Base-by-base conservation (phyloP, 2,329 filamentous ascomycete genomes). In the Colletotrichum lini region DNA sequence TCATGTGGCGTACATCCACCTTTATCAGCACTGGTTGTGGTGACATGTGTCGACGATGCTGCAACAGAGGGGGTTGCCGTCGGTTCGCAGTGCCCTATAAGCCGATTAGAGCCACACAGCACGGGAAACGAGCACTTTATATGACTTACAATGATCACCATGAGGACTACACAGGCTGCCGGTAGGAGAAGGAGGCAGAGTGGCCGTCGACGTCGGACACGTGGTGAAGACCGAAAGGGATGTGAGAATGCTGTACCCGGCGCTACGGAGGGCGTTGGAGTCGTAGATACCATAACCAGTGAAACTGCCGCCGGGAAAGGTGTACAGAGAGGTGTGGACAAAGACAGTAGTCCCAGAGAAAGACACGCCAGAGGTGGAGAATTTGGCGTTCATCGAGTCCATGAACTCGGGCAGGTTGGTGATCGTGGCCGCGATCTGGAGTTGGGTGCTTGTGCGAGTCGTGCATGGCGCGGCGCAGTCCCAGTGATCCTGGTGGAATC, bases 391-490 rank as follows among this genome's bases (percentile, higher is more conserved):
- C 72, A 77, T 73, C 38, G 75, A 76, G 42, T 52, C 56, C 35
- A 71, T 65, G 58, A 73, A 76, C 44, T 58, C 63, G 10, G 62
- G 57, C 49, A 70, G 72, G 67, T 76, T 70, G 23, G 70, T 70
- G 66, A 75, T 61, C 13, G 74, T 75, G 23, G 69, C 72, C 18
- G 74, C 71, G 30, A 76, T 53, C 18, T 76, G 77, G 44, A 73
- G 78, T 12, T 73, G 70, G 2, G 76, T 75, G 45, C 74, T 77
- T 7, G 72, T 56, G 49, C 74, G 74, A 1, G 75, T 77, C 45
- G 77, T 60, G 47, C 77, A 76, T 72, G 56, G 74, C 70, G 69
- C 75, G 12, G 67, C 70, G n/a, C 77, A 76, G 67, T 78, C 75
- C 63, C 58, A 62, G 53, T 75, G 60, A 53, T 68, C 58, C 53